These are phyloP conservation scores for Pseudonitzschia pungens DNA, from an alignment of 108 stramenopile species.

Conservation along the genomic window DNA sequence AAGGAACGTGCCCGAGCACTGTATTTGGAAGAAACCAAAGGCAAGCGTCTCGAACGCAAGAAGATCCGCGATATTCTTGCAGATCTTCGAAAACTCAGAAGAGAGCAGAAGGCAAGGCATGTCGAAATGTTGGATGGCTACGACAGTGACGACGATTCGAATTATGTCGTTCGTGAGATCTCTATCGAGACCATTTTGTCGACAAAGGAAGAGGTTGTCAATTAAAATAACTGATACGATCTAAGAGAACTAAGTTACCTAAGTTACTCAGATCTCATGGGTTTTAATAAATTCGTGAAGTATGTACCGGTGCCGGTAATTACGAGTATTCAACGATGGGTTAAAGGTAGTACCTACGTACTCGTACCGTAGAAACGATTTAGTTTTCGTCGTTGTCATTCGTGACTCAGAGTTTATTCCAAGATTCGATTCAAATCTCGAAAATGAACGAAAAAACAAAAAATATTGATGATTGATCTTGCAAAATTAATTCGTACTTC, in stretches of 20 bases:
- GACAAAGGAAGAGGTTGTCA: slow-evolving; percentile 83
- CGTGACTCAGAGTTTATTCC: neutral
- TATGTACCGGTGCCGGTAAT: no score
- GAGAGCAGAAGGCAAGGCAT: slow-evolving; percentile 59
- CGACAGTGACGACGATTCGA: slow-evolving; percentile 81
- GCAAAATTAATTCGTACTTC: no score
- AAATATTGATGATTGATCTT: no score
- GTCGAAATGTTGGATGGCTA: slow-evolving; percentile 76
- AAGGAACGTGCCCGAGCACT: slow-evolving; percentile 77
- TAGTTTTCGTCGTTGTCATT: neutral
- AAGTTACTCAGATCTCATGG: no score
- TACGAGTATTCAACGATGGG: no score
- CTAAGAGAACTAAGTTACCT: no score
- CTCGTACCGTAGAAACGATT: no score
- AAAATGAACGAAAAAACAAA: neutral
- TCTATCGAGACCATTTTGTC: slow-evolving; percentile 76
- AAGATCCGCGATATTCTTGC: slow-evolving; percentile 66
- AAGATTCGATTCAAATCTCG: neutral
- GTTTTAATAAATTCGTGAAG: no score
- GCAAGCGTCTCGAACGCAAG: slow-evolving; percentile 73
- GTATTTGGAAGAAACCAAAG: slow-evolving; percentile 84
- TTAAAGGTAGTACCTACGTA: no score
- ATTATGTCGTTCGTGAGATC: slow-evolving; percentile 63
- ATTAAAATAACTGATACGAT: no score
- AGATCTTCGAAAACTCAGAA: slow-evolving; percentile 55